phyloP scores from a whole-genome alignment of 805 yeast species.

The Sungouiozyma ichnusensis region DNA sequence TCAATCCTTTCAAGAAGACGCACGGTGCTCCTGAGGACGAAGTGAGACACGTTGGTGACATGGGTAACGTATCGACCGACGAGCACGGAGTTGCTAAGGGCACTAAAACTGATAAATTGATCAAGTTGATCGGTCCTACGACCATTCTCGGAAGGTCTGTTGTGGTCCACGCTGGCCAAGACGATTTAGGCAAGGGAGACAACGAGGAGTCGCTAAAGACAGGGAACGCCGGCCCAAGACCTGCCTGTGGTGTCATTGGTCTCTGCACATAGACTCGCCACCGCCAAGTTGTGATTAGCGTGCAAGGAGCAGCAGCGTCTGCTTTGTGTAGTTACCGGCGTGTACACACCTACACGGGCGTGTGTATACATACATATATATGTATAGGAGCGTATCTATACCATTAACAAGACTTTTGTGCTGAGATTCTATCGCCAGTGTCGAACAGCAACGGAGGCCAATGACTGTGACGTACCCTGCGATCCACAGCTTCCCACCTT shows the following conservation, averaged over 20 bases:
- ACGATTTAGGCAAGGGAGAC: constrained; percentile 92
- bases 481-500: constrained; percentile 76
- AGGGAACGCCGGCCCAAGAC: constrained; percentile 97
- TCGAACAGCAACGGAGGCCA: not conserved
- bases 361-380: too few relatives aligned
- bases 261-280: constrained; percentile 4
- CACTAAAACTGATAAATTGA: constrained; percentile 59
- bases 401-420: too few relatives aligned
- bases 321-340: too few relatives aligned
- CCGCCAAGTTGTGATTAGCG: too few relatives aligned
- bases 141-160: constrained; percentile 92
- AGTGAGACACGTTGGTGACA: constrained; percentile 56
- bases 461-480: constrained; percentile 30
- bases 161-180: constrained; percentile 85
- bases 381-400: too few relatives aligned
- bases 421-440: too few relatives aligned
- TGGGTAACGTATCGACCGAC: constrained; percentile 90
- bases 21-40: constrained; percentile 83
- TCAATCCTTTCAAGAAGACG: constrained; percentile 78
- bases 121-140: constrained; percentile 78
- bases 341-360: not conserved
- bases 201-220: constrained; percentile 85
- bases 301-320: too few relatives aligned
- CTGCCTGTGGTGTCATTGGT: constrained; percentile 98
- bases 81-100: constrained; percentile 88